phyloP scores from a whole-genome alignment of 1,284 basidiomycete species.

The Cutaneotrichosporon dermatis region DNA sequence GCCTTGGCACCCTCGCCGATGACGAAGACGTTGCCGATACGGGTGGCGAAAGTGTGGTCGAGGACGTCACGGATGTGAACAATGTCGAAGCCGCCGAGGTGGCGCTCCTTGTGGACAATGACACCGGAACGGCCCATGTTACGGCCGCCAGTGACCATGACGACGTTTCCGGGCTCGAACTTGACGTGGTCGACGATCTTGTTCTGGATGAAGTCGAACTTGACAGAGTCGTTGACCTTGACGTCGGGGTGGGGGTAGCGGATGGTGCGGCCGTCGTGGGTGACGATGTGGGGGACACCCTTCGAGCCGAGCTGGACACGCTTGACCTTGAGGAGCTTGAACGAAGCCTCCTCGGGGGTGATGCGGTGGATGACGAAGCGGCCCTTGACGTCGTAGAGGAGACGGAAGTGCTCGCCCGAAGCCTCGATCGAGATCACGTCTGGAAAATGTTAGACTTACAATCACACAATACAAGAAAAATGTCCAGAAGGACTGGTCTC shows the following conservation, averaged over 20 bases:
- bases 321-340: conserved; percentile 97
- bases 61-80: conserved; percentile 95
- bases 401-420: conserved; percentile 98
- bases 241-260: conserved; percentile 97
- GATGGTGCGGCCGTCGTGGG: conserved; percentile 99
- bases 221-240: conserved; percentile 96
- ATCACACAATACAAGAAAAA: background rate
- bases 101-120: conserved; percentile 93
- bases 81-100: conserved; percentile 96
- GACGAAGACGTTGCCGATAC: conserved; percentile 95
- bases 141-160: conserved; percentile 97
- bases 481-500: conserved; percentile 8
- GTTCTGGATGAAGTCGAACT: conserved; percentile 90
- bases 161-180: conserved; percentile 96
- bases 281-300: conserved; percentile 95
- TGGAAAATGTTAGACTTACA: conserved; percentile 38
- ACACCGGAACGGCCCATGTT: conserved; percentile 99
- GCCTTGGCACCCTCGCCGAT: conserved; percentile 94
- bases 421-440: conserved; percentile 97
- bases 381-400: conserved; percentile 98
- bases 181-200: conserved; percentile 93
- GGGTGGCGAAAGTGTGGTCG: conserved; percentile 92
- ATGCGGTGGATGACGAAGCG: conserved; percentile 99
- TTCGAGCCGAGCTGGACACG: conserved; percentile 86
- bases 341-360: conserved; percentile 92